These are phyloP conservation scores for Primulina tabacum DNA, from an alignment of 257 asterid genomes.

Conservation along the genomic window DNA sequence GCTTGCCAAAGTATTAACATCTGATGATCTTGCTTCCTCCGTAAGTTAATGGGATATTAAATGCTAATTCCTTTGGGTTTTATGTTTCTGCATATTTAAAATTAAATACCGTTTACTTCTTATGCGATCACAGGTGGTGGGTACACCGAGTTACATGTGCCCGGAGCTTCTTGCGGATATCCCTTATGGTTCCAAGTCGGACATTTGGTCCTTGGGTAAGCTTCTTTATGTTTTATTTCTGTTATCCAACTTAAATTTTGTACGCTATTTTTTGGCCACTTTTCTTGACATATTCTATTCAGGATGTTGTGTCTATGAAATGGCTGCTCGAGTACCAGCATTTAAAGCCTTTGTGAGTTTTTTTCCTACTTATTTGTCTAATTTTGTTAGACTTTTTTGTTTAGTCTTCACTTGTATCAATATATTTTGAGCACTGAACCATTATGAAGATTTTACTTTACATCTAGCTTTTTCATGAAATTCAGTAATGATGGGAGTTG, in stretches of 20 bases:
- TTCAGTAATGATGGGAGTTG: neutral
- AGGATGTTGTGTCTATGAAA: constrained; percentile 96
- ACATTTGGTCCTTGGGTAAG: constrained; percentile 96
- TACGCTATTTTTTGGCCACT: constrained; percentile 12
- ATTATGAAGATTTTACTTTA: neutral
- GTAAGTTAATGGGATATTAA: constrained; percentile 45
- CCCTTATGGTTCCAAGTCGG: constrained; percentile 97
- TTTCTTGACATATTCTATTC: constrained; percentile 20
- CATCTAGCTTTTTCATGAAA: neutral
- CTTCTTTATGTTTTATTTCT: constrained; percentile 18
- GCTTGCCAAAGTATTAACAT: constrained; percentile 83
- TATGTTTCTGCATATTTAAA: neutral
- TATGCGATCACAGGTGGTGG: constrained; percentile 68
- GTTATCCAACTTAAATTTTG: constrained; percentile 17
- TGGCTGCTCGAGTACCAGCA: constrained; percentile 83
- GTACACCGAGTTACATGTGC: constrained; percentile 99
- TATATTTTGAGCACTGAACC: neutral
- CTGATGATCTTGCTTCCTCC: constrained; percentile 97
- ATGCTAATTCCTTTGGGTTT: neutral
- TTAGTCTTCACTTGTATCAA: neutral
- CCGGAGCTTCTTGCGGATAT: constrained; percentile 99
- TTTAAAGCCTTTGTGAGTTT: constrained; percentile 93
- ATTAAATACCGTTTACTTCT: neutral
- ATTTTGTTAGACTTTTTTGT: neutral
- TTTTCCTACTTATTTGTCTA: constrained; percentile 6